These are phyloP conservation scores for Ceratocystis cacaofunesta DNA, from an alignment of 2,329 filamentous ascomycete genomes.

Conservation along the genomic window DNA sequence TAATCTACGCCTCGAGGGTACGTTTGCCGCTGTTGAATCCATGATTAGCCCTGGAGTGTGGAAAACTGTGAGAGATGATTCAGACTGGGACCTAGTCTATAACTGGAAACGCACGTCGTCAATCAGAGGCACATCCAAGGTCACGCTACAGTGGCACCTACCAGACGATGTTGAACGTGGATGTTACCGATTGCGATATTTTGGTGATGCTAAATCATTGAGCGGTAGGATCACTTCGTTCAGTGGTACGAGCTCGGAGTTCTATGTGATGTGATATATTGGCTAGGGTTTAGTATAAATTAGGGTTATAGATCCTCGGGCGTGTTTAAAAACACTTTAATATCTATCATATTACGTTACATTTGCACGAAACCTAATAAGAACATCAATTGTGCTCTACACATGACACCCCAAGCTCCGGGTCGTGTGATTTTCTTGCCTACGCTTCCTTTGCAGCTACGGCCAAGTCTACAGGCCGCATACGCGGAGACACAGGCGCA, in stretches of 20 bases:
- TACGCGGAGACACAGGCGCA: conserved; percentile 13
- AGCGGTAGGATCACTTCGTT: conserved; percentile 51
- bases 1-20: conserved; percentile 62
- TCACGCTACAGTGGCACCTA: conserved; percentile 67
- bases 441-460: not conserved
- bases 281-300: not conserved
- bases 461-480: not conserved
- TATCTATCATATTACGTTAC: not conserved
- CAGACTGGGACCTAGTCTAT: conserved; percentile 72
- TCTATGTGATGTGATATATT: conserved; percentile 22
- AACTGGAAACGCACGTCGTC: conserved; percentile 60
- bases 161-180: conserved; percentile 37
- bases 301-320: not conserved
- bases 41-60: conserved; percentile 36
- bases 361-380: not conserved
- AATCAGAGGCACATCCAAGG: conserved; percentile 60
- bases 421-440: not conserved
- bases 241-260: conserved; percentile 46
- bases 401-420: not conserved
- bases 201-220: conserved; percentile 59
- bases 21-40: conserved; percentile 63
- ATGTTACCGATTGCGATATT: conserved; percentile 63
- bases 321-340: not conserved
- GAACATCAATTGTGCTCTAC: not conserved
- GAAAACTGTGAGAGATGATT: conserved; percentile 54